phyloP scores from a whole-genome alignment of 192 early-diverging fungal species.

The Tieghemiomyces parasiticus region DNA sequence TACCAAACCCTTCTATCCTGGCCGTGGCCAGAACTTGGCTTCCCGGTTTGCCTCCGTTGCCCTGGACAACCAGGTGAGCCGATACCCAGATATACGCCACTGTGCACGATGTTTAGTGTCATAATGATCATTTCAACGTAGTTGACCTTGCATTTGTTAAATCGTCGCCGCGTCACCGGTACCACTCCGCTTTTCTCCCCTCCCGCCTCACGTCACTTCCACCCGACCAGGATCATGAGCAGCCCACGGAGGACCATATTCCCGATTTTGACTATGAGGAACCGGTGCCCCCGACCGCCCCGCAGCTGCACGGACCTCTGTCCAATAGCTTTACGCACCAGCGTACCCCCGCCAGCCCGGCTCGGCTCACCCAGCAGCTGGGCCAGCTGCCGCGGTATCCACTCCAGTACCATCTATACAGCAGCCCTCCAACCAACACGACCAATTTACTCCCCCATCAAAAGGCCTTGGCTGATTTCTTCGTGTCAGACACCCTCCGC shows the following conservation, averaged over 20 bases:
- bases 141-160: too few species aligned
- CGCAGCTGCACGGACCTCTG: background rate
- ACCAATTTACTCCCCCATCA: conserved; percentile 58
- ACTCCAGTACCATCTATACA: conserved; percentile 74
- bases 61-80: too few species aligned
- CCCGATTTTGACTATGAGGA: background rate
- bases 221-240: background rate
- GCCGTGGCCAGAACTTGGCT: too few species aligned
- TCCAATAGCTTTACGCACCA: background rate
- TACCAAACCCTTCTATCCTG: too few species aligned
- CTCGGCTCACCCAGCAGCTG: conserved; percentile 17
- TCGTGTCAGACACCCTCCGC: conserved; percentile 68
- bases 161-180: too few species aligned
- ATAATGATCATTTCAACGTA: too few species aligned
- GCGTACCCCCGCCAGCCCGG: background rate
- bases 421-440: conserved; percentile 50
- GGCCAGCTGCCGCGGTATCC: conserved; percentile 15
- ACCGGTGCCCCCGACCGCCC: background rate
- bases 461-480: conserved; percentile 66
- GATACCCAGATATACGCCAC: too few species aligned
- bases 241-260: background rate
- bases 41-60: too few species aligned
- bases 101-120: too few species aligned
- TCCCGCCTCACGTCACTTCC: too few species aligned
- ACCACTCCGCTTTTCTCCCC: too few species aligned